These are phyloP conservation scores for Pseudodiploospora longispora DNA, from an alignment of 2,329 filamentous ascomycete genomes.

Conservation along the genomic window DNA sequence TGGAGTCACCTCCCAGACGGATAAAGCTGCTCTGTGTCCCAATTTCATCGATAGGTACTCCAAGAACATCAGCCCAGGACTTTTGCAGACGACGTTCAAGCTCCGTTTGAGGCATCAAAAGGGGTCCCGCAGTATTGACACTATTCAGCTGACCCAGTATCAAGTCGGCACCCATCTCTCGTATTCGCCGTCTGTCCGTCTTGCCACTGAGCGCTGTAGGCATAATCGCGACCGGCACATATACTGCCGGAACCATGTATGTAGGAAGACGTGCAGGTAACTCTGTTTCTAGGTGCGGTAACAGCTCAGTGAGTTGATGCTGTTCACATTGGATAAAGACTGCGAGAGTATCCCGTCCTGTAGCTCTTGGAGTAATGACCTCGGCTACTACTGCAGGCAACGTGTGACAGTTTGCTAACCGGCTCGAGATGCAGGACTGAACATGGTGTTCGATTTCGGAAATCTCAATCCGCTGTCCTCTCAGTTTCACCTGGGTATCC, in stretches of 20 bases:
- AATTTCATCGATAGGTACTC: not conserved
- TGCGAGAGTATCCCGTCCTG: not conserved
- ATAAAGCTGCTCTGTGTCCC: not conserved
- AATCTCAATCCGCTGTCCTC: slow-evolving; percentile 1
- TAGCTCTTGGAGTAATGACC: not conserved
- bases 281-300: not conserved
- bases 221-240: slow-evolving; percentile 7
- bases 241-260: slow-evolving; percentile 14
- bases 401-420: too few species aligned
- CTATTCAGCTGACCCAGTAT: not conserved
- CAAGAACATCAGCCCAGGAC: not conserved
- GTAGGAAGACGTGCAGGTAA: slow-evolving; percentile 2
- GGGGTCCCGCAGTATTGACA: not conserved
- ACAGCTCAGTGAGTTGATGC: not conserved
- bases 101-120: not conserved
- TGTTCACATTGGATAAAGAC: not conserved
- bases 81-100: not conserved
- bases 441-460: not conserved
- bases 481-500: not conserved
- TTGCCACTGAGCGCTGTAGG: slow-evolving; percentile 11
- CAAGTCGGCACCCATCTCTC: slow-evolving; percentile 3
- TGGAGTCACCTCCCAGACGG: not conserved
- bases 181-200: slow-evolving; percentile 9
- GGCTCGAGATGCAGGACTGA: not conserved
- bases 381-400: not conserved